Base-by-base conservation (phyloP, 495 filamentous ascomycete genomes). In the Echria macrotheca region DNA sequence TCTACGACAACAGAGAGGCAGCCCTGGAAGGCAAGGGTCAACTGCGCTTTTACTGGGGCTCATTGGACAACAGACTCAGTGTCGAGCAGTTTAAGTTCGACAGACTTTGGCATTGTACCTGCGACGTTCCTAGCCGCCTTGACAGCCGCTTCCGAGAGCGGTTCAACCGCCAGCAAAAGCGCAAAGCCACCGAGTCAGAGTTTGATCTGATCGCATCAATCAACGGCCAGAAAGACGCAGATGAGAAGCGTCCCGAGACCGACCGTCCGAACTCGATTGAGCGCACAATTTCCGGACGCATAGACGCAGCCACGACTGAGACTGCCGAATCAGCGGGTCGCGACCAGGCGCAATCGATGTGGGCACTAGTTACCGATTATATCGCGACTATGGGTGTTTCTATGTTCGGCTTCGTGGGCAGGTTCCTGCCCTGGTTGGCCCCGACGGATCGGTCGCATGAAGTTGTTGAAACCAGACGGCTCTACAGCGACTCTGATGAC, bases 31-130 rank as follows among this genome's bases (percentile, higher is more conserved):
- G 55, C 8, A 14, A 7, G 2, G 63, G 63, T 1, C 60, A 61
- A n/a, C 39, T 66, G 5, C 63, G 63, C n/a, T 66, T 66, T 22
- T 66, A 57, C 44, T 19, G 22, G 21, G 55, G 44, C 32, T 17
- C 39, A 15, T 29, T 42, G 6, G 10, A 12, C 9, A 44, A 48
- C 18, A 51, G 50, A 10, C 32, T 66, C 9, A 46, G 55, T 4
- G 60, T 64, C n/a, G 29, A 61, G 5, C 58, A 64, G 33, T 46
- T 43, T 8, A 56, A 54, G 50, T 15, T 48, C 47, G 63, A 66
- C 38, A 28, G 33, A 3, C 10, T 10, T 9, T 59, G 53, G 55
- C 53, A 61, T 41, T 66, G 63, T 50, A 22, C 18, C n/a, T 64
- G 63, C 51, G 32, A 25, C 18, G 23, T 39, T 17, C 12, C 28